Conservation (phyloP, 2,329 filamentous ascomycete species). For the Aschersonia sp. region DNA sequence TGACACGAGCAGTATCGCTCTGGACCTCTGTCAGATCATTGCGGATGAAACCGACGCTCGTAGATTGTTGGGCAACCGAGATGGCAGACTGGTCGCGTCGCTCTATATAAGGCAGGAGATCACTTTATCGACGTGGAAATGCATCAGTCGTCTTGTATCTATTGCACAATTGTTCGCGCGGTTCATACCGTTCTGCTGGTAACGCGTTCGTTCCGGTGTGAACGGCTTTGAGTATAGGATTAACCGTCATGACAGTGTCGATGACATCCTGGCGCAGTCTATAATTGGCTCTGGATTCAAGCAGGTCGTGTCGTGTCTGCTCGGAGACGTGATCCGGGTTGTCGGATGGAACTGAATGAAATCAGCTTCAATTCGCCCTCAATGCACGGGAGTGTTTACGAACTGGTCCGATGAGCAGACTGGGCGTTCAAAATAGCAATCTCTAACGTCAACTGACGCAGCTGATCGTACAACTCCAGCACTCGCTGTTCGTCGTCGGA, state of each 20-base stretch:
- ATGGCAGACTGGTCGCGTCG: constrained; percentile 55
- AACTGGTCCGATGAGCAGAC: constrained; percentile 21
- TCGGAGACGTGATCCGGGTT: constrained; percentile 33
- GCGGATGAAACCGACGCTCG: constrained; percentile 33
- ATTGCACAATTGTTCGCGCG: neutral
- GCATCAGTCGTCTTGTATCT: neutral
- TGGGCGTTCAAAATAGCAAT: constrained; percentile 48
- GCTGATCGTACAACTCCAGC: constrained; percentile 55
- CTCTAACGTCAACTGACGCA: constrained; percentile 60
- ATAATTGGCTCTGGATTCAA: constrained; percentile 58
- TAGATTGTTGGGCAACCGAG: constrained; percentile 43
- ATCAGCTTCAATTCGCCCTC: neutral
- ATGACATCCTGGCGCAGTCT: constrained; percentile 55
- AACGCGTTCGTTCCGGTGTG: constrained; percentile 52
- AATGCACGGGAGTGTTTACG: neutral
- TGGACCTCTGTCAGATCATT: constrained; percentile 42
- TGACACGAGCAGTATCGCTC: constrained; percentile 39
- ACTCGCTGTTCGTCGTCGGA: constrained; percentile 52
- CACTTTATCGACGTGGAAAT: constrained; percentile 25
- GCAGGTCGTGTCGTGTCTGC: constrained; percentile 47
- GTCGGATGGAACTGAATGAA: constrained; percentile 5
- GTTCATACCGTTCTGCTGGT: constrained; percentile 49
- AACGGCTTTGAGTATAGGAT: constrained; percentile 65
- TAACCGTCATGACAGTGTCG: constrained; percentile 54
- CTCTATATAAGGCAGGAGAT: constrained; percentile 51